Percentiles rank a stretch among this genome's conserved stretches.
phyloP scores from a whole-genome alignment of 179 eudicot genomes.

The Silene coronaria region DNA sequence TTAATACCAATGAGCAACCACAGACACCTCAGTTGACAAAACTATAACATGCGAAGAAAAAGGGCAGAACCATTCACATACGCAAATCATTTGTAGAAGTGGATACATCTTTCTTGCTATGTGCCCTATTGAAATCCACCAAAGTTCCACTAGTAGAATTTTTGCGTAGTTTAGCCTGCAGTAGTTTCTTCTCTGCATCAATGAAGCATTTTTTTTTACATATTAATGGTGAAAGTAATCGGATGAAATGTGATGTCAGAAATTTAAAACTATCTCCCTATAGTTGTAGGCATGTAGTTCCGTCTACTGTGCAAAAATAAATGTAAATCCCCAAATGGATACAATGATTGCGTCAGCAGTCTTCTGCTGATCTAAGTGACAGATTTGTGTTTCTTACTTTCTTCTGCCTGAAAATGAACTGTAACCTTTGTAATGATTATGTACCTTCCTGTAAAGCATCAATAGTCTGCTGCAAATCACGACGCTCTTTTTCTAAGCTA shows the following conservation, averaged over 20 bases:
- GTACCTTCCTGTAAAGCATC: slow-evolving; percentile 90
- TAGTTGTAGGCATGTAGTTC: too few species aligned
- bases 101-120: slow-evolving; percentile 53
- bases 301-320: slow-evolving; percentile 1
- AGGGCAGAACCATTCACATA: slow-evolving; percentile 21
- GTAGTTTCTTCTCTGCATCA: slow-evolving; percentile 72
- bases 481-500: slow-evolving; percentile 82
- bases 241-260: neutral
- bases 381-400: neutral
- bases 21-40: neutral
- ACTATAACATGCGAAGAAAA: neutral
- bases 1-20: neutral
- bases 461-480: slow-evolving; percentile 74
- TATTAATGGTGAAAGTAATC: slow-evolving; percentile 1
- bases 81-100: slow-evolving; percentile 88
- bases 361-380: neutral
- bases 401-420: neutral
- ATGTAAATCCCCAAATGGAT: neutral
- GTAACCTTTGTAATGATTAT: neutral
- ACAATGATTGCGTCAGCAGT: neutral
- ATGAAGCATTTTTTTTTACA: slow-evolving; percentile 1
- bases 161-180: slow-evolving; percentile 73
- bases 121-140: slow-evolving; percentile 36
- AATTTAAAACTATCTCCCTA: neutral
- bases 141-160: slow-evolving; percentile 52